Conservation (phyloP, 495 filamentous ascomycete species). For the Penicillium bialowiezense region DNA sequence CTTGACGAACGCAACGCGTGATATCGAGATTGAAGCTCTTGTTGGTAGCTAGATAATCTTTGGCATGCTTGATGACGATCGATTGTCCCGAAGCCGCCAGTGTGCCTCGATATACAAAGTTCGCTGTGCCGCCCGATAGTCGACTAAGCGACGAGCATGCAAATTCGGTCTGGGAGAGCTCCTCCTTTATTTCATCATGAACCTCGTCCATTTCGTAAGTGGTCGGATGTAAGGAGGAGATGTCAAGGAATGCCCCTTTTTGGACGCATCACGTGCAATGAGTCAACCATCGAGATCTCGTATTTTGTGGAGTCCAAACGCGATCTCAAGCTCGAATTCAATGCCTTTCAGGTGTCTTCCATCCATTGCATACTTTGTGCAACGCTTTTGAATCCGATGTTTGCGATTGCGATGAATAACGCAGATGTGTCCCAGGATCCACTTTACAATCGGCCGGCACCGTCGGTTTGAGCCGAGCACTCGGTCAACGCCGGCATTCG, state of each 20-base stretch:
- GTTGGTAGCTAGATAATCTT: constrained; percentile 48
- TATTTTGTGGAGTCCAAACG: too few relatives aligned
- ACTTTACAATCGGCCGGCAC: constrained; percentile 5
- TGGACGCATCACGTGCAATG: too few relatives aligned
- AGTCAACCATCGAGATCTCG: too few relatives aligned
- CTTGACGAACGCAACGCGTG: constrained; percentile 44
- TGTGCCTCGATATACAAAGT: constrained; percentile 57
- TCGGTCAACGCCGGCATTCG: constrained; percentile 18
- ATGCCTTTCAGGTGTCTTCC: too few relatives aligned
- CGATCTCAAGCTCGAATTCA: too few relatives aligned
- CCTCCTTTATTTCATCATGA: constrained; percentile 17
- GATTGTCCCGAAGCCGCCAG: constrained; percentile 32
- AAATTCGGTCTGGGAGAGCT: constrained; percentile 38
- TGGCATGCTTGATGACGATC: constrained; percentile 56
- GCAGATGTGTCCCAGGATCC: too few relatives aligned
- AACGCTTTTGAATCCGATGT: too few relatives aligned
- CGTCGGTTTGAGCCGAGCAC: constrained; percentile 13
- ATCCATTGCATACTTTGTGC: too few relatives aligned
- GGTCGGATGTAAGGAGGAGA: neutral
- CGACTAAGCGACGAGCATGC: constrained; percentile 46
- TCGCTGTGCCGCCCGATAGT: constrained; percentile 56
- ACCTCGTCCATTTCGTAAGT: constrained; percentile 1
- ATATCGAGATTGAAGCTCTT: constrained; percentile 44
- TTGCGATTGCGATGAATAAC: too few relatives aligned
- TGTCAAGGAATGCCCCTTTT: too few relatives aligned